Evolutionary conservation across 2,329 filamentous ascomycete genomes (phyloP), one percentile per base, ranked within the genome.

Genomic region (Trichoderma sp.): DNA sequence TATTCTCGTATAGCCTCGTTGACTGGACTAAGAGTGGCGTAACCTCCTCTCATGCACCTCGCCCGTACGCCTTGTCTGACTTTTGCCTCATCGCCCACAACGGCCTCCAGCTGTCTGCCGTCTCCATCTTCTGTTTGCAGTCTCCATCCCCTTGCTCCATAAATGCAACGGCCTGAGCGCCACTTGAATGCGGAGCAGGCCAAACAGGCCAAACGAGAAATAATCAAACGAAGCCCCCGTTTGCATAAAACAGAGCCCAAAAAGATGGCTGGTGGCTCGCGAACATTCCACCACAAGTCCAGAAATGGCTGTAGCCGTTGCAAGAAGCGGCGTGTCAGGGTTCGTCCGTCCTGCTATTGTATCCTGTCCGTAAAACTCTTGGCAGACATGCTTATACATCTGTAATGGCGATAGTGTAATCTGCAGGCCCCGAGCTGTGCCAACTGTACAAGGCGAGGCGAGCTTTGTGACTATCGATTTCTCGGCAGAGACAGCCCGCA

Each of bases 241-340:
- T 60, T 60, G n/a, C 36, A 69, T 51, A 69, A 39, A 11, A 32
- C 24, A 32, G 28, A 8, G 24, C 60, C 39, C 43, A n/a, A 2
- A 34, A 34, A 18, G n/a, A 69, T 69, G 65, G 15, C 36, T 43
- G 56, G 56, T 3, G 65, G 65, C 28, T 69, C 65, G 21, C 65
- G 65, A 60, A 69, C 65, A 15, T 69, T 61, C 56, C 65, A 69
- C 36, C 56, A 69, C 56, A 69, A 69, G 56, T 47, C 65, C 7
- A n/a, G 56, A 1, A 69, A 69, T 60, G 65, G 65, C 56, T 69
- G 65, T 39, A 47, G 56, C 36, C 65, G 65, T 51, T 69, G 65
- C 65, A 69, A 69, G 65, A 69, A 60, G 65, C 65, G 65, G 30
- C 65, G 56, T 24, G 65, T 69, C 56, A 69, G 65, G 56, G 65